A percentile compares a stretch with the other conserved stretches of the same genome.
phyloP scores from a whole-genome alignment of 768 basidiomycete species.

The Coprinopsis cinerea region DNA sequence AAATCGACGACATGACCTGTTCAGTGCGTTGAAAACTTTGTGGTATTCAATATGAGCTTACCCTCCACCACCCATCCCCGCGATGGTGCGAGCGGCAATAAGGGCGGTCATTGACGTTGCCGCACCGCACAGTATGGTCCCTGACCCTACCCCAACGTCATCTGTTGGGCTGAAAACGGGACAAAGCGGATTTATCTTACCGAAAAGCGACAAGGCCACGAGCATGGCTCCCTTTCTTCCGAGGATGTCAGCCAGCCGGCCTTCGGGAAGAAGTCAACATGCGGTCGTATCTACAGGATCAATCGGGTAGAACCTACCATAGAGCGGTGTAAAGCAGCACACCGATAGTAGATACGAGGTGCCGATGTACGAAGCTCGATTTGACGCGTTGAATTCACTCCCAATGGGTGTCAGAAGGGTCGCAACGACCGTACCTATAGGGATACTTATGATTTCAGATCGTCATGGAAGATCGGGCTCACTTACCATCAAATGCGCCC shows the following conservation, averaged over 20 bases:
- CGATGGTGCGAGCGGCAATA: slow-evolving; percentile 76
- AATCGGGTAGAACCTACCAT: slow-evolving; percentile 44
- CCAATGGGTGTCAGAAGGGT: slow-evolving; percentile 83
- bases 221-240: slow-evolving; percentile 87
- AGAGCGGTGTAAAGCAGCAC: slow-evolving; percentile 87
- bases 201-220: slow-evolving; percentile 77
- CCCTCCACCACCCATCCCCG: slow-evolving; percentile 92
- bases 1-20: no score
- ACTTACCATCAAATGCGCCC: slow-evolving; percentile 77
- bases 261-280: slow-evolving; percentile 32
- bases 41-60: slow-evolving; percentile 34
- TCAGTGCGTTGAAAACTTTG: no score
- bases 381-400: slow-evolving; percentile 74
- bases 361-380: slow-evolving; percentile 82
- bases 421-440: slow-evolving; percentile 76
- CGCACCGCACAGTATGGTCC: slow-evolving; percentile 81
- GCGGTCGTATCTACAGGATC: slow-evolving; percentile 1
- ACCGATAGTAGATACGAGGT: slow-evolving; percentile 84
- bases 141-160: slow-evolving; percentile 45
- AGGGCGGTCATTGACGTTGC: slow-evolving; percentile 82
- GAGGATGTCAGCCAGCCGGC: slow-evolving; percentile 78
- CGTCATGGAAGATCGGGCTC: slow-evolving; percentile 6
- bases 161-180: slow-evolving; percentile 12
- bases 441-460: slow-evolving; percentile 8
- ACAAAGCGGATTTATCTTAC: slow-evolving; percentile 29